A percentile compares a stretch with the other conserved stretches of the same genome.
Evolutionary conservation across 345 rosid genomes (phyloP).

Genomic region (Hypericum perforatum): DNA sequence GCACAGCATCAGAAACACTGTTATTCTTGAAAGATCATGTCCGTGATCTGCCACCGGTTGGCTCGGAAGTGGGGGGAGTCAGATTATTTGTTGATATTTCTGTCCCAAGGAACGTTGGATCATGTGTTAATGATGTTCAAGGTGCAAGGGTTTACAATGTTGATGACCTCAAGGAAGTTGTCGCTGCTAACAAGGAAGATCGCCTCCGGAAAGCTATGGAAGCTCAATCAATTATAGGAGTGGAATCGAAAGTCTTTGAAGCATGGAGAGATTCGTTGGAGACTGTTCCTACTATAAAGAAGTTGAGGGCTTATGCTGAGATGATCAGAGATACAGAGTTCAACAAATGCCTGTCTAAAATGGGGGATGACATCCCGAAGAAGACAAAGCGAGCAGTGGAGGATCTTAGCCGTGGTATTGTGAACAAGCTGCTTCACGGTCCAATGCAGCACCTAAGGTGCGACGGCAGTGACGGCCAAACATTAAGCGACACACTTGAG

Average conservation of each 20-base stretch:
- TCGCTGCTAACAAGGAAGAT: slow-evolving; percentile 94
- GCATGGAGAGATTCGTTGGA: slow-evolving; percentile 96
- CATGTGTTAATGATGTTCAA: slow-evolving; percentile 54
- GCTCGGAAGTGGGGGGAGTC: slow-evolving; percentile 44
- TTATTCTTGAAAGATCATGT: slow-evolving; percentile 65
- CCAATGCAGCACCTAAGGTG: slow-evolving; percentile 99
- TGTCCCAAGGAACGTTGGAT: slow-evolving; percentile 82
- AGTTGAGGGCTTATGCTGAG: slow-evolving; percentile 86
- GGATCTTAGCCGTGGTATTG: slow-evolving; percentile 84
- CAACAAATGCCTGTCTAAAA: slow-evolving; percentile 80
- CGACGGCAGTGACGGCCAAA: slow-evolving; percentile 68
- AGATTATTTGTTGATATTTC: slow-evolving; percentile 88
- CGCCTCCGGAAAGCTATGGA: slow-evolving; percentile 86
- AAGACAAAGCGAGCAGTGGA: slow-evolving; percentile 76
- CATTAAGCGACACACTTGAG: slow-evolving; percentile 77
- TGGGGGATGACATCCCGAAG: slow-evolving; percentile 89
- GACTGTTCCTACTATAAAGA: slow-evolving; percentile 94
- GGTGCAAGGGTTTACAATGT: slow-evolving; percentile 65
- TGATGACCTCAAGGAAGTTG: slow-evolving; percentile 97
- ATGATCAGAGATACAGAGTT: slow-evolving; percentile 71
- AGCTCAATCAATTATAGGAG: slow-evolving; percentile 71
- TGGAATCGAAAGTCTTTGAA: slow-evolving; percentile 75
- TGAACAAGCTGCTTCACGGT: slow-evolving; percentile 91
- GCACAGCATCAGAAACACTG: slow-evolving; percentile 81
- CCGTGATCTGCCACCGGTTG: slow-evolving; percentile 40